These are phyloP conservation scores for Paraglomus brasilianum DNA, from an alignment of 192 early-diverging fungal species.

Conservation along the genomic window DNA sequence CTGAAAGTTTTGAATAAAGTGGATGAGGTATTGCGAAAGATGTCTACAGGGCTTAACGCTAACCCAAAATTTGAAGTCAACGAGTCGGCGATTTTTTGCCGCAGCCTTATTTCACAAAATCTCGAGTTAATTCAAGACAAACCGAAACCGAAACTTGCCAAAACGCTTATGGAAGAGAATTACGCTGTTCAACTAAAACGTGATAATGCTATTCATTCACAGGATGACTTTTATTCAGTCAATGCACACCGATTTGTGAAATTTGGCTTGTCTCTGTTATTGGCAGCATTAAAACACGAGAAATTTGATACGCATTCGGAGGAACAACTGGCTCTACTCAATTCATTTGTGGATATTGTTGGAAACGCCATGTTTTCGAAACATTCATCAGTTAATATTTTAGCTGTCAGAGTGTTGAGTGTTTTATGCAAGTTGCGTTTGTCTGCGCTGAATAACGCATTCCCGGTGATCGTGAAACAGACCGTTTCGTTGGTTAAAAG, in stretches of 20 bases:
- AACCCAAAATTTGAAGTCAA: constrained; percentile 67
- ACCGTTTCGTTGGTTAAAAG: constrained; percentile 73
- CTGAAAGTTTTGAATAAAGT: constrained; percentile 73
- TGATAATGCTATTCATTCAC: constrained; percentile 44
- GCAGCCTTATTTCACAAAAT: constrained; percentile 85
- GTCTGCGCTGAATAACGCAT: constrained; percentile 61
- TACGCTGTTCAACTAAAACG: constrained; percentile 75
- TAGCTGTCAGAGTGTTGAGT: constrained; percentile 71
- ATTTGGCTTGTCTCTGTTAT: constrained; percentile 88
- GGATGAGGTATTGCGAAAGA: constrained; percentile 72
- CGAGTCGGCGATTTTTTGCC: constrained; percentile 78
- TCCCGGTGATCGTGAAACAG: constrained; percentile 75
- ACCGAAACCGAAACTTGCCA: constrained; percentile 50
- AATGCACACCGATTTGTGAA: constrained; percentile 92
- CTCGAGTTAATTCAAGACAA: constrained; percentile 69
- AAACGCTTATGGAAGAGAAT: constrained; percentile 60
- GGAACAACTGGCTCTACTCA: constrained; percentile 68
- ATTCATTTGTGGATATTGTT: constrained; percentile 78
- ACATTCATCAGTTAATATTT: constrained; percentile 64
- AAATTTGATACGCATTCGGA: constrained; percentile 54
- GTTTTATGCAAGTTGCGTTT: constrained; percentile 71
- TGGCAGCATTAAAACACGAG: constrained; percentile 62
- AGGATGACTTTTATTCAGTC: constrained; percentile 75
- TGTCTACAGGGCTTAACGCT: constrained; percentile 75
- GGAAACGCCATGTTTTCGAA: constrained; percentile 84